phyloP scores from a whole-genome alignment of 345 rosid genomes.

The Euphorbia peplus region DNA sequence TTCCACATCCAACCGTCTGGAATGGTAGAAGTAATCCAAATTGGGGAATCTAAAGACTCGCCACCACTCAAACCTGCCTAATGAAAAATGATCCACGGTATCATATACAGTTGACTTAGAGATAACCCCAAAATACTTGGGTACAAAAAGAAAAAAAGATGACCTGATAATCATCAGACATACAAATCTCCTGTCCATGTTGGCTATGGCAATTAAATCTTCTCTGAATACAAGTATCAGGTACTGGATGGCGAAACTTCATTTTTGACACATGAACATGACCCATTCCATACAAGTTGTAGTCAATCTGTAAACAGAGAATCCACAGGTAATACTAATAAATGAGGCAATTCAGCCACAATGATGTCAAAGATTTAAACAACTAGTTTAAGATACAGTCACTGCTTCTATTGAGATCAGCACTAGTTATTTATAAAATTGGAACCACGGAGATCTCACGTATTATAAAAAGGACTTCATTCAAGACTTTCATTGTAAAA shows the following conservation, averaged over 20 bases:
- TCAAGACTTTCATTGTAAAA: neutral
- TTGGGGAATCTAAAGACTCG: conserved; percentile 40
- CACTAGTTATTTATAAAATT: neutral
- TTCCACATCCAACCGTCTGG: conserved; percentile 82
- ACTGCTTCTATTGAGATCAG: neutral
- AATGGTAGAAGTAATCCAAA: conserved; percentile 71
- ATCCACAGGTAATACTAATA: neutral
- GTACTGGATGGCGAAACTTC: conserved; percentile 83
- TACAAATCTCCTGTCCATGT: conserved; percentile 28
- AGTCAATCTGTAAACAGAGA: conserved; percentile 60
- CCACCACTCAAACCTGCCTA: conserved; percentile 57
- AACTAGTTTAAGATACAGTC: neutral
- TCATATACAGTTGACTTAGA: conserved; percentile 4
- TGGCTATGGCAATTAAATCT: conserved; percentile 28
- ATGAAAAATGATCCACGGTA: conserved; percentile 25
- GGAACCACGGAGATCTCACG: neutral
- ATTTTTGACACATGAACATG: conserved; percentile 72
- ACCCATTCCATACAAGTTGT: conserved; percentile 95
- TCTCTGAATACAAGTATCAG: conserved; percentile 43
- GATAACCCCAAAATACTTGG: neutral
- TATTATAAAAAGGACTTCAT: neutral
- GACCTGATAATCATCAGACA: conserved; percentile 47
- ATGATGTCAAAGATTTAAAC: neutral
- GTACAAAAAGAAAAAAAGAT: conserved; percentile 16
- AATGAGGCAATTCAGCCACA: neutral